phyloP scores from a whole-genome alignment of 768 basidiomycete species.

The Tricholoma furcatifolium region DNA sequence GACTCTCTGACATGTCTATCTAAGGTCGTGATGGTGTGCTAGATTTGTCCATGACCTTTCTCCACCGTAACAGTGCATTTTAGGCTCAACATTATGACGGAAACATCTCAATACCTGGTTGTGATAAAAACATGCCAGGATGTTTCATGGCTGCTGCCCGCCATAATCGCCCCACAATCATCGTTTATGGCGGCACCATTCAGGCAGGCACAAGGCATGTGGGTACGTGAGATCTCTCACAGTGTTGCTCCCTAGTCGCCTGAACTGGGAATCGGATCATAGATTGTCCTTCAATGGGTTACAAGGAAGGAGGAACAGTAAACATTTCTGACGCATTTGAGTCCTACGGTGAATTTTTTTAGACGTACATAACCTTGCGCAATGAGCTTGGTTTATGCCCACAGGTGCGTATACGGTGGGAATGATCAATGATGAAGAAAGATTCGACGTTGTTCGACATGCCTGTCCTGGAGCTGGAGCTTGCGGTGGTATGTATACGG shows the following conservation, averaged over 20 bases:
- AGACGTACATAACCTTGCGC: background rate
- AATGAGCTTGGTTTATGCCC: background rate
- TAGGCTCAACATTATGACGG: slow-evolving; percentile 89
- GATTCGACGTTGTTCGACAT: slow-evolving; percentile 82
- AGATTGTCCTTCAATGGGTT: slow-evolving; percentile 81
- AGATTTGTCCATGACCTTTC: background rate
- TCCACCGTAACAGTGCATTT: background rate
- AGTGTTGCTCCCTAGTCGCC: slow-evolving; percentile 16
- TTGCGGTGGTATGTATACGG: slow-evolving; percentile 89
- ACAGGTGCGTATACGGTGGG: slow-evolving; percentile 80
- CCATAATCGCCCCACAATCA: slow-evolving; percentile 85
- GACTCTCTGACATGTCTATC: slow-evolving; percentile 20
- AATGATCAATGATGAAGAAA: slow-evolving; percentile 76
- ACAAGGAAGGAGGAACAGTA: slow-evolving; percentile 75
- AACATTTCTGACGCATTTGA: slow-evolving; percentile 87
- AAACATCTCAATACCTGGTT: slow-evolving; percentile 84
- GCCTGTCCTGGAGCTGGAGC: slow-evolving; percentile 85
- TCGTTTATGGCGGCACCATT: slow-evolving; percentile 87
- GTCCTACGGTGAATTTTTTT: slow-evolving; percentile 57
- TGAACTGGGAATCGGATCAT: background rate
- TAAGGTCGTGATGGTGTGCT: slow-evolving; percentile 56
- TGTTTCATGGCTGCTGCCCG: slow-evolving; percentile 84
- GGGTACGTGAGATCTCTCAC: slow-evolving; percentile 34
- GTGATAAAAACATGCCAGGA: slow-evolving; percentile 94
- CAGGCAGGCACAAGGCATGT: slow-evolving; percentile 71